Percentiles rank a stretch among this genome's conserved stretches.
These are phyloP conservation scores for Lobosporangium transversale DNA, from an alignment of 192 early-diverging fungal genomes.

Conservation along the genomic window DNA sequence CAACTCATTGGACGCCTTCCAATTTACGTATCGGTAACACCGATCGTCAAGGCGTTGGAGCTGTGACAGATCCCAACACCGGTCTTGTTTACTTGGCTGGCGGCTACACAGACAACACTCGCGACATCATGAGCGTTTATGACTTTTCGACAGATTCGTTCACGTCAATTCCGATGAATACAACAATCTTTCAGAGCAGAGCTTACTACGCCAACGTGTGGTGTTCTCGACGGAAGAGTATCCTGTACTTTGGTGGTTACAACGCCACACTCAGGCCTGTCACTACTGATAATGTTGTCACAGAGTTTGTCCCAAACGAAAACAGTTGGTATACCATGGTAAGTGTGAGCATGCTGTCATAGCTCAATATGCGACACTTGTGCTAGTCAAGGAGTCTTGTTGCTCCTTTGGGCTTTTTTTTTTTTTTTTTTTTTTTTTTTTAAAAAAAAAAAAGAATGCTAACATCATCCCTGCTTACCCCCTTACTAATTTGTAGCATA, in stretches of 20 bases:
- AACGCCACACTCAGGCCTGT: background rate
- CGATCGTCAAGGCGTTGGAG: conserved; percentile 22
- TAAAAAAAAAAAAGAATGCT: too few relatives aligned
- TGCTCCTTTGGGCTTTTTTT: too few relatives aligned
- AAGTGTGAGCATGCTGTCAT: too few relatives aligned
- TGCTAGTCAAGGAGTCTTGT: too few relatives aligned
- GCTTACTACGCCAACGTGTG: conserved; percentile 29
- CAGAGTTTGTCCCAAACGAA: conserved; percentile 30
- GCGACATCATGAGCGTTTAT: conserved; percentile 17
- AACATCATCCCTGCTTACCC: background rate
- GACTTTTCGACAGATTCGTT: conserved; percentile 14
- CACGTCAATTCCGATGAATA: background rate
- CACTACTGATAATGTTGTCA: conserved; percentile 1
- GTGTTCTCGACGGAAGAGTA: conserved; percentile 21
- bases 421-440: too few relatives aligned
- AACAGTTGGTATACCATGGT: conserved; percentile 20
- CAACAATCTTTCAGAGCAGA: background rate
- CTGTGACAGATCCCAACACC: conserved; percentile 22
- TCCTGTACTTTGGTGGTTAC: conserved; percentile 45
- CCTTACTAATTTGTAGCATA: conserved; percentile 4
- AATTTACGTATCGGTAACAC: background rate
- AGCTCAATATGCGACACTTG: too few relatives aligned
- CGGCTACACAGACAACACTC: conserved; percentile 10
- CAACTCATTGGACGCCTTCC: conserved; percentile 10
- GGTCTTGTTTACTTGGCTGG: conserved; percentile 33